Base-by-base conservation (phyloP, 2,329 filamentous ascomycete species). In the Cladosporium halotolerans region DNA sequence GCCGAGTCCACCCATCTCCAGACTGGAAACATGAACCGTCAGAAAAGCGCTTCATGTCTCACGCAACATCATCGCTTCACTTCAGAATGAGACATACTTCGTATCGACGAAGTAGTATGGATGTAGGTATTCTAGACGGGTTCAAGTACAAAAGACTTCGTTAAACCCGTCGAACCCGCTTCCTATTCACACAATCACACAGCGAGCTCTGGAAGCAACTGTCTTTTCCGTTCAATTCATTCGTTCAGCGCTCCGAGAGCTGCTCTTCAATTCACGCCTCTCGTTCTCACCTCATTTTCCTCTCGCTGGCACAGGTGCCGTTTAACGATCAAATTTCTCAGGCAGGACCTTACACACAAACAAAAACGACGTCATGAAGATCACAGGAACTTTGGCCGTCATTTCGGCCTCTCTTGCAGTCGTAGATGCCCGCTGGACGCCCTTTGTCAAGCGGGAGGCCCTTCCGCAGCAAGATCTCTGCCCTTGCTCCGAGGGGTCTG, bases 351-450 rank as follows among this genome's bases (percentile, higher is more conserved):
- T 36, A 9, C 10, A 36, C 34, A 11, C 34, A 36, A 11, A 36
- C 10, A n/a, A n/a, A 9, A 11, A 36, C 34, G n/a, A 36, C 34
- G 10, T 8, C 8, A 9, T 14, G 16, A 39, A 39, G 10, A 14
- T 14, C n/a, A 39, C 52, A 53, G 39, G 38, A 13, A 23, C 38
- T 39, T 16, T 14, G 36, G 36, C n/a, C n/a, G 23, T 28, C 34
- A 11, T 38, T 18, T 38, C 34, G 45, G 47, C 39, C 7, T 50
- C 47, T 9, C 13, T 43, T 9, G 47, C 47, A 23, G 10, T 50
- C 10, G 47, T 34, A 38, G 47, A 50, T 28, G 47, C 47, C 28
- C 47, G 47, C 39, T 43, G 47, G 47, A 50, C 47, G 2, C 47
- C 47, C 13, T 33, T 50, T 10, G 40, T 9, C 9, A 50, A 50